Percentiles rank a stretch among this genome's conserved stretches.
These are phyloP conservation scores for Paxillus involutus DNA, from an alignment of 768 basidiomycete genomes.

Conservation along the genomic window DNA sequence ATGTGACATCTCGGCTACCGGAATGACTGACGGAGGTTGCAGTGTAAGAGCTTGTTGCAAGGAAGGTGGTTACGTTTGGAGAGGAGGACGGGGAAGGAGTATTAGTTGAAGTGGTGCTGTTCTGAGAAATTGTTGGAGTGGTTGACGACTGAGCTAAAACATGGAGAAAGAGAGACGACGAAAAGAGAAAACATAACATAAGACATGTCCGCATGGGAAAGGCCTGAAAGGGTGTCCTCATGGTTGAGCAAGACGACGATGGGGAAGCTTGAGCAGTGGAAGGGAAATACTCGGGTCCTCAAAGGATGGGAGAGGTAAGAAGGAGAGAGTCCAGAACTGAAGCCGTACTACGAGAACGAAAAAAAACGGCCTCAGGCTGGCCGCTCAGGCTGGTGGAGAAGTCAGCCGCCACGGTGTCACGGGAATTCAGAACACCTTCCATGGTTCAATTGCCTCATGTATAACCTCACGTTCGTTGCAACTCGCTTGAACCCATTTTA, in stretches of 20 bases:
- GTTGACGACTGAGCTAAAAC: conserved; percentile 40
- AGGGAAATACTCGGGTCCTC: background rate
- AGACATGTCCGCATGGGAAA: background rate
- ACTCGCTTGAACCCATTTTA: background rate
- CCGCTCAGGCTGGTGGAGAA: background rate
- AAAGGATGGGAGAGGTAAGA: conserved; percentile 9
- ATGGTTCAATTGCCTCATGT: conserved; percentile 2
- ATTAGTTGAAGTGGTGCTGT: conserved; percentile 23
- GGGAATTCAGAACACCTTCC: conserved; percentile 7
- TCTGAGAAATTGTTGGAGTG: conserved; percentile 17
- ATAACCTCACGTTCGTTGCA: background rate
- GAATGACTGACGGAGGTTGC: conserved; percentile 47
- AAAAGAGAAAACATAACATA: conserved; percentile 24
- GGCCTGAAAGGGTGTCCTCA: conserved; percentile 1
- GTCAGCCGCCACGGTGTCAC: conserved; percentile 34
- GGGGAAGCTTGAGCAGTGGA: background rate
- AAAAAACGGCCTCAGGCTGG: background rate
- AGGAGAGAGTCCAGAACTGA: conserved; percentile 3
- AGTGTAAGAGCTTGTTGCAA: conserved; percentile 53
- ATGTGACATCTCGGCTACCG: conserved; percentile 46
- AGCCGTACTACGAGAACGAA: background rate
- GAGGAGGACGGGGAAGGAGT: conserved; percentile 19
- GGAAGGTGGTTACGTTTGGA: conserved; percentile 49
- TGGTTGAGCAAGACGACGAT: conserved; percentile 6
- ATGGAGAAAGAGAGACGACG: conserved; percentile 27